phyloP scores from a whole-genome alignment of 2,329 filamentous ascomycete species.

The Lasiodiplodia theobromae region DNA sequence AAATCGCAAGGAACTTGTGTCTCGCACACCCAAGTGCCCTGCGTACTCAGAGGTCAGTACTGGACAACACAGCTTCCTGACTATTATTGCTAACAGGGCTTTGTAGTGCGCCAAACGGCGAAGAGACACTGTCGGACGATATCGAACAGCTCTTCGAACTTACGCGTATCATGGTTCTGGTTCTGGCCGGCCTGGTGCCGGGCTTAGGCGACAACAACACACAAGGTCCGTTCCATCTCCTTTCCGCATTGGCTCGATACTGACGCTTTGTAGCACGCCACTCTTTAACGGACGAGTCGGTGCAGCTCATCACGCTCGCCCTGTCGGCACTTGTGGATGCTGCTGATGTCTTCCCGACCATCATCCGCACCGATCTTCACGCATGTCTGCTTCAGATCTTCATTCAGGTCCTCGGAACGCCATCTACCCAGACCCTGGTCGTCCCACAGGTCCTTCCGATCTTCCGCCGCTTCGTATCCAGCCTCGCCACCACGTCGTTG shows the following conservation, averaged over 20 bases:
- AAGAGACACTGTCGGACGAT: constrained; percentile 88
- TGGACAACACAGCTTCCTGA: constrained; percentile 45
- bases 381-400: constrained; percentile 98
- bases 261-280: constrained; percentile 69
- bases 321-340: constrained; percentile 91
- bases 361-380: constrained; percentile 95
- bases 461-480: constrained; percentile 86
- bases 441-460: constrained; percentile 90
- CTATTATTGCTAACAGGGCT: neutral
- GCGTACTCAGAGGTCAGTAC: constrained; percentile 60
- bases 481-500: constrained; percentile 62
- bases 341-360: constrained; percentile 91
- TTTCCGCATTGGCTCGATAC: neutral
- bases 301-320: constrained; percentile 78
- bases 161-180: constrained; percentile 93
- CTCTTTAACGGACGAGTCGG: constrained; percentile 85
- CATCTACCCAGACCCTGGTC: constrained; percentile 84
- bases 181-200: constrained; percentile 85
- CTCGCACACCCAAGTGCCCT: constrained; percentile 90
- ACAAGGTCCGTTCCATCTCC: constrained; percentile 37
- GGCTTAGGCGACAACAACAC: constrained; percentile 70
- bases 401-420: constrained; percentile 87
- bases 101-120: constrained; percentile 50
- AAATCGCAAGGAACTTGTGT: constrained; percentile 89
- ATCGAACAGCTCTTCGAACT: constrained; percentile 98